Evolutionary conservation across 148 eudicot genomes (phyloP), one percentile per base, ranked within the genome.

Genomic region (Cornus kousa): DNA sequence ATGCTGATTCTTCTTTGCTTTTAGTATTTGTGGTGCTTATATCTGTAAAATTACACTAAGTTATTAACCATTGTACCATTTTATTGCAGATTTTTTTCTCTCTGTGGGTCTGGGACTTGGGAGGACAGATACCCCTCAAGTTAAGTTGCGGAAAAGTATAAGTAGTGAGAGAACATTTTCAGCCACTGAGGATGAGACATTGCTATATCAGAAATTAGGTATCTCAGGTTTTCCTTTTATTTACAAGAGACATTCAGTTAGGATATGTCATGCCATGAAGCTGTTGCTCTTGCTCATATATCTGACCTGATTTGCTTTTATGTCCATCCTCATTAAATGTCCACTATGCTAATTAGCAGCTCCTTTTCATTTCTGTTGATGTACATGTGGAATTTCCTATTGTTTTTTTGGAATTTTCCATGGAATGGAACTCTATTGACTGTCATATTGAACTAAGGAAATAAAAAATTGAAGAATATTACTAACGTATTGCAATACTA

Each of bases 101-200:
- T 92, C 90, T 72, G 98, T 93, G 79, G 98, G 93, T 40, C 84
- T 96, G 83, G 99, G 99, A 72, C 88, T 96, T 67, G 99, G 99
- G 74, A 79, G 87, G 83, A 96, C 99, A 35, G 88, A 96, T 74
- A 68, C 89, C 13, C 95, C 98, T 83, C 80, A 92, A 89, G 87
- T 46, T 62, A 84, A 81, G 85, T 73, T 86, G 72, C 87, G 95
- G 75, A 96, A 96, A 86, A 96, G 99, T 84, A 90, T 93, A 81
- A 96, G 99, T 71, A 96, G 85, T 81, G 99, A 96, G 87, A 93
- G 99, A 87, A 96, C 99, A 70, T 96, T 96, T 87, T 87, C 93
- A 40, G 93, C 97, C 40, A 92, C 97, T 7, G 82, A 79, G 9
- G 82, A 88, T 80, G 95, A 96, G 84, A 82, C 80, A 33, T 85